Base-by-base conservation (phyloP, 257 asterid genomes). In the Rauvolfia tetraphylla region DNA sequence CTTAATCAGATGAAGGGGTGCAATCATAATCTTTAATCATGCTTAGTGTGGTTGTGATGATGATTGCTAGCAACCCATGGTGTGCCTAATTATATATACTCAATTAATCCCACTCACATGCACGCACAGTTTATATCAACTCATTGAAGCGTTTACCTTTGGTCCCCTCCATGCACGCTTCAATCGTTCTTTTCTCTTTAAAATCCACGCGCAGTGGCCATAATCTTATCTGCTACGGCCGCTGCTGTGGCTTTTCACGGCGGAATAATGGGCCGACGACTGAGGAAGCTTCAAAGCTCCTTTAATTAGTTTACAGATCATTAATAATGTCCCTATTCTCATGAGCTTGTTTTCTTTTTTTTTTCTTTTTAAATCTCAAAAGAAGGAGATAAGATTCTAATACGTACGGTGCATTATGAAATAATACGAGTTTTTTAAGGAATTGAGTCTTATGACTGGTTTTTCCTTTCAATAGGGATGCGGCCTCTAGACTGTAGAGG, bases 81-180 rank as follows among this genome's bases (percentile, higher is more conserved):
- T 81, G 74, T 51, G 74, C 57, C 82, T 78, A 81, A 77, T 78
- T 34, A 78, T 81, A 49, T 33, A 41, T 31, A n/a, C 39, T 53
- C 29, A 8, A n/a, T n/a, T n/a, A 59, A 56, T 72, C 51, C 41
- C 48, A 53, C 48, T 74, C 79, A 59, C 76, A 81, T 77, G 79
- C 68, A n/a, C 25, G 25, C 9, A 73, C 36, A 49, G 22, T 49
- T 13, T 42, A 46, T 25, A 39, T 31, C 5, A 41, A 41, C 44
- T 41, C 5, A 56, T 33, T 23, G 7, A 29, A 51, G 12, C 4
- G 25, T 18, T 34, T 38, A 5, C 25, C 15, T 53, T 68, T 54
- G 38, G 74, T 25, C 61, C 58, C 58, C 38, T 23, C 53, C 53
- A 18, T 39, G 2, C 57, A 29, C 34, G 36, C 58, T 18, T 58